Base-by-base conservation (phyloP, 495 filamentous ascomycete genomes). In the Hyaloscypha bicolor region DNA sequence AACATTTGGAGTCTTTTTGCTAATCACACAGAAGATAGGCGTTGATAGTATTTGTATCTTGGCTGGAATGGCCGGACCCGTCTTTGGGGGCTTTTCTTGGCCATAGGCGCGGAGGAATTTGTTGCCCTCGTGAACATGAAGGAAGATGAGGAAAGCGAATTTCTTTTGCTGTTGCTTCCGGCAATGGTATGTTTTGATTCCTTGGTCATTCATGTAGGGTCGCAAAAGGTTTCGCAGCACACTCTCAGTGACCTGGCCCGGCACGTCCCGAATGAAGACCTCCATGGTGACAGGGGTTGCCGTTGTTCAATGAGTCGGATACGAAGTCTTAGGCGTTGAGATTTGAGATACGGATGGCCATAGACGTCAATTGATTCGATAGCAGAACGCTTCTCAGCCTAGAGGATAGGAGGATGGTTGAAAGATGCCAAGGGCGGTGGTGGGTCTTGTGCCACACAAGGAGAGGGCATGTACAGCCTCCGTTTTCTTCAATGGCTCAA, bases 191-290 rank as follows among this genome's bases (percentile, higher is more conserved):
- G n/a, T 51, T 19, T 59, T 59, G 53, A 65, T 57, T 6, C 37
- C 21, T 6, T 58, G 53, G 9, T 21, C 33, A 9, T 65, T 29
- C 32, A 65, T 29, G 37, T 58, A 37, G 21, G 51, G 52, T 58
- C 57, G 42, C 9, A 65, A 42, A 29, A 55, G 19, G 9, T 59
- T n/a, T 32, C 51, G 11, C 30, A 57, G 51, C 21, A 8, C 39
- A 1, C 22, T 14, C 8, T 57, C 51, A 11, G 51, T 57, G 11
- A 32, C 52, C 29, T 51, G 63, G 8, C 22, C 29, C 4, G 63
- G 63, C 12, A 65, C 53, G 30, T 59, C 51, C 19, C 53, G 30
- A 31, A 65, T 57, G 31, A 57, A 57, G 35, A 65, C 63, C 30
- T 65, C 63, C 63, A 65, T 65, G 33, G 4, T 37, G 33, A 37